These are phyloP conservation scores for Lepidium didymum DNA, from an alignment of 345 rosid genomes.

Conservation along the genomic window DNA sequence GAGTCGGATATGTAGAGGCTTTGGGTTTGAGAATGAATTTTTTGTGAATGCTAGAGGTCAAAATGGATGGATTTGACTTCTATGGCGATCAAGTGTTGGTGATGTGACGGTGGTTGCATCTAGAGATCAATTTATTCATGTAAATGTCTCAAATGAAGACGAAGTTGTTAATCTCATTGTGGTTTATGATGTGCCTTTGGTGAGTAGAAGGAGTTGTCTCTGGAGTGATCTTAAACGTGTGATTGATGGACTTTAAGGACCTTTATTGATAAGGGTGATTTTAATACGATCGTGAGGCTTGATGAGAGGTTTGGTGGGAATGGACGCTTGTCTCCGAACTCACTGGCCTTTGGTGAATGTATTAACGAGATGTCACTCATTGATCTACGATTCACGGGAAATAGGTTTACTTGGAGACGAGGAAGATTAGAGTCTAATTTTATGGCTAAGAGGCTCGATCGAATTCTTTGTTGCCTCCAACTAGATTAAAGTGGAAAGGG, in stretches of 20 bases:
- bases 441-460: too few species aligned
- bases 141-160: background rate
- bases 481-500: too few species aligned
- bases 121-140: background rate
- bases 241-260: fast-evolving
- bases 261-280: background rate
- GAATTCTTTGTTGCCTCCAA: too few species aligned
- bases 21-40: too few species aligned
- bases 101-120: background rate
- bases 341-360: background rate
- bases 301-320: background rate
- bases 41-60: too few species aligned
- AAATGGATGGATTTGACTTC: background rate
- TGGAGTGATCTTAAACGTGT: background rate
- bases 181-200: background rate
- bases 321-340: background rate
- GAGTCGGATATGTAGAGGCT: too few species aligned
- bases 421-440: too few species aligned
- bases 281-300: background rate
- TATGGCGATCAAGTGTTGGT: background rate
- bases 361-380: background rate
- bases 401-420: too few species aligned
- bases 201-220: background rate
- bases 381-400: background rate
- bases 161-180: background rate